These are phyloP conservation scores for Mycena metata DNA, from an alignment of 768 basidiomycete species.

Conservation along the genomic window DNA sequence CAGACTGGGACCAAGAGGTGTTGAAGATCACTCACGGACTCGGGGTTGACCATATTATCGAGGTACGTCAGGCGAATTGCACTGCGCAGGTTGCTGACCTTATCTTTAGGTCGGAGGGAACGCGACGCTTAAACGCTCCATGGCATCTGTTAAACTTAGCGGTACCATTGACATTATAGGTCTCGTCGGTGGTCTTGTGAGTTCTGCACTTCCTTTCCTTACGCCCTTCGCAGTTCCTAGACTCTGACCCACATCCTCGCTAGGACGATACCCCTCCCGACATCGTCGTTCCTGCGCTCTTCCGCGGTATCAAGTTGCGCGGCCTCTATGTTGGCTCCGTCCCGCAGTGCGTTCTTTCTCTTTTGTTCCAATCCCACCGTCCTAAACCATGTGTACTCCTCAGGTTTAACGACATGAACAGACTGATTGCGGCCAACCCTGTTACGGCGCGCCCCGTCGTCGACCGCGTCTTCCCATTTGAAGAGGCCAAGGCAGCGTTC, in stretches of 20 bases:
- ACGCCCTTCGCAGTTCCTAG: too few species aligned
- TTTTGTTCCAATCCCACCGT: not conserved
- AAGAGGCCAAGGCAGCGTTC: conserved; percentile 60
- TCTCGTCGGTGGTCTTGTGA: conserved; percentile 45
- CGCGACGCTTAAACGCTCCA: conserved; percentile 51
- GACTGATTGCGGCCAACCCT: conserved; percentile 53
- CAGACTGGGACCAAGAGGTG: conserved; percentile 65
- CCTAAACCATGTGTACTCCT: not conserved
- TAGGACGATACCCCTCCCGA: conserved; percentile 41
- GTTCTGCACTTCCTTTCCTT: conserved; percentile 30
- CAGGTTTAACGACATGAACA: conserved; percentile 62
- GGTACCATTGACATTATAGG: conserved; percentile 55
- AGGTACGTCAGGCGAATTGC: conserved; percentile 40
- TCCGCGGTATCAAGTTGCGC: conserved; percentile 52
- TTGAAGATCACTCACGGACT: conserved; percentile 46
- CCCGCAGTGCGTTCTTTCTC: conserved; percentile 54
- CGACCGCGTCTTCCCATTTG: conserved; percentile 65
- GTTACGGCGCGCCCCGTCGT: conserved; percentile 57
- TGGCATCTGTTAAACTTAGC: conserved; percentile 44
- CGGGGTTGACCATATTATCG: conserved; percentile 41
- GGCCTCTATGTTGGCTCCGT: conserved; percentile 62
- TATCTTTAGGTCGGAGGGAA: conserved; percentile 56
- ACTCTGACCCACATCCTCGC: not conserved
- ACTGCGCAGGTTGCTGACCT: conserved; percentile 34
- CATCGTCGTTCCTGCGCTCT: conserved; percentile 46